Evolutionary conservation across 345 rosid species (phyloP), one percentile per base, ranked within the genome.

Genomic region (Eucalyptus sp.): DNA sequence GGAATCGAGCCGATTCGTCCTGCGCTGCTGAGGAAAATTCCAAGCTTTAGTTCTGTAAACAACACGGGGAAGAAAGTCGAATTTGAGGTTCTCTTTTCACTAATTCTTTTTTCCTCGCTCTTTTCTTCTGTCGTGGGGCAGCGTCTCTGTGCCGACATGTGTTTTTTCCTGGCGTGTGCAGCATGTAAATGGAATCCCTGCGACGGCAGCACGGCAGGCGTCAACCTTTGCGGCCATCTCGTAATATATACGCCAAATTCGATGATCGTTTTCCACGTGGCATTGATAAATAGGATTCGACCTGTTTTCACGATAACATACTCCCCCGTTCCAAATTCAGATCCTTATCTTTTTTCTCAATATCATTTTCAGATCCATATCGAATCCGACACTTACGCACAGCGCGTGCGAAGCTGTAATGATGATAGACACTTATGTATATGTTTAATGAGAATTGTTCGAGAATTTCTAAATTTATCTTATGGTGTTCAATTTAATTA

Each of bases 401-500:
- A 11, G 7, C 2, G 8, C 16, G 5, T 62, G 4, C 17, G 10
- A 14, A n/a, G 2, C 5, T n/a, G 14, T 15, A n/a, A 64, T 64
- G 68, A 27, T 62, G 5, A 62, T 25, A 62, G 68, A 27, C 68
- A 1, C 68, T 25, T 25, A 18, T 18, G 58, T 18, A 52, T 52
- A 52, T 52, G 25, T 52, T 52, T 52, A 52, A 52, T 3, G 58
- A 52, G 58, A 52, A 18, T 52, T 52, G 58, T 52, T 12, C 10
- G 27, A 1, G 22, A 22, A 4, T 13, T 50, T 13, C 5, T 50
- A 7, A 15, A 15, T 5, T 15, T 60, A 27, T 5, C 5, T 0
- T 12, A 25, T 12, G 31, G 2, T 3, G 0, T 5, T 29, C 6
- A 27, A 60, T 60, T 60, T 27, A 60, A 60, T 60, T 5, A 11